These are phyloP conservation scores for Breynia disticha DNA, from an alignment of 441 rosid species.

Conservation along the genomic window DNA sequence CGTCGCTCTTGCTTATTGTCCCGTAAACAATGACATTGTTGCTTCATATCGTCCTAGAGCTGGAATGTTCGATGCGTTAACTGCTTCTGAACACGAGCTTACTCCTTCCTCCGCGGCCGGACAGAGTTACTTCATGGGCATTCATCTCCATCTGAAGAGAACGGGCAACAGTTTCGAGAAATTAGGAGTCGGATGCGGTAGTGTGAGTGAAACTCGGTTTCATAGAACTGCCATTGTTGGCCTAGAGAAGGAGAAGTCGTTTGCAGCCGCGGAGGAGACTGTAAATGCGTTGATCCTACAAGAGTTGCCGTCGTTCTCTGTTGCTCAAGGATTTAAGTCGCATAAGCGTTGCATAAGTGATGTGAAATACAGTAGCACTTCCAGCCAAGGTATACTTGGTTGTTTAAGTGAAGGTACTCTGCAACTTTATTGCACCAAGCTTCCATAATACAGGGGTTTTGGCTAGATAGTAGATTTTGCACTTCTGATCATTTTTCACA, in stretches of 20 bases:
- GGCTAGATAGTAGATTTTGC: no score
- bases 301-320: constrained; percentile 48
- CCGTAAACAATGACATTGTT: constrained; percentile 14
- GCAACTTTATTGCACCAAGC: no score
- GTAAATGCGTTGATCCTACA: constrained; percentile 24
- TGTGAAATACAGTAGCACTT: constrained; percentile 29
- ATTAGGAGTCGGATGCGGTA: not conserved
- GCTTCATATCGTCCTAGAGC: constrained; percentile 62
- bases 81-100: constrained; percentile 16
- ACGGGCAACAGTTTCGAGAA: not conserved
- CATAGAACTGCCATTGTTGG: no score
- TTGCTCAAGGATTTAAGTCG: constrained; percentile 35
- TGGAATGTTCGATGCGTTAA: constrained; percentile 29
- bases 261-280: no score
- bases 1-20: constrained; percentile 59
- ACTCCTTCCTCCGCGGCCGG: constrained; percentile 23
- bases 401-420: no score
- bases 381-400: no score
- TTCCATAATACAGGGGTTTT: no score
- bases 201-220: no score
- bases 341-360: constrained; percentile 49
- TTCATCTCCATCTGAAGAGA: not conserved
- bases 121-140: no score
- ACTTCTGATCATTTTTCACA: no score
- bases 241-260: no score